phyloP scores from a whole-genome alignment of 2,329 filamentous ascomycete species.

The Torrubiella hemipterigena region DNA sequence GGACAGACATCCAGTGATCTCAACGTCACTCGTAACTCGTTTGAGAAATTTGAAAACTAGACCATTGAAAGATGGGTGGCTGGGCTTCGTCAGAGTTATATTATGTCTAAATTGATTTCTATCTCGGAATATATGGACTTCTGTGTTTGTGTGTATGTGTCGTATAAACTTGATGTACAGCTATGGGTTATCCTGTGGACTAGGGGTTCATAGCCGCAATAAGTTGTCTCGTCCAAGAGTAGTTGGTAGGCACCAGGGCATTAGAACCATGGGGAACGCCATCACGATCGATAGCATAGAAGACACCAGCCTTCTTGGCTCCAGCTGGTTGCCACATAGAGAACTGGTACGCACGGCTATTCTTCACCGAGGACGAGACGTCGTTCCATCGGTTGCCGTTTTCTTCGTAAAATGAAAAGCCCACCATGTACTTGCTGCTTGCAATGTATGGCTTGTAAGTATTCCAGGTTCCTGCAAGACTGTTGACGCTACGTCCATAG shows the following conservation, averaged over 20 bases:
- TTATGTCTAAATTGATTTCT: no score
- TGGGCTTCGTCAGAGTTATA: no score
- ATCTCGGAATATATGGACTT: no score
- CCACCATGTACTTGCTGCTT: constrained; percentile 4
- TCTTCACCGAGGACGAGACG: constrained; percentile 1
- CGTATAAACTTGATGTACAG: no score
- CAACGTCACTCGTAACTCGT: no score
- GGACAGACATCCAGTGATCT: no score
- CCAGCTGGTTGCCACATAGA: constrained; percentile 5
- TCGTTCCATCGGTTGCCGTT: constrained; percentile 2
- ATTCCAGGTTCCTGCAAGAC: constrained; percentile 2
- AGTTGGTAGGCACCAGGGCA: constrained; percentile 1
- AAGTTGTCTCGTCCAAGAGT: constrained; percentile 1
- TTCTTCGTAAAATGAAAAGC: constrained; percentile 5
- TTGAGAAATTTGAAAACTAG: no score
- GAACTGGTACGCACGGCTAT: constrained; percentile 3
- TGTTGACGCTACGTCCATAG: constrained; percentile 2
- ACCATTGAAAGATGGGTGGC: no score
- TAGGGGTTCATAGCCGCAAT: constrained; percentile 5
- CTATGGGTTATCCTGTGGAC: no score
- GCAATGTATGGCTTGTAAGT: constrained; percentile 1
- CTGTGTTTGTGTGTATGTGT: no score
- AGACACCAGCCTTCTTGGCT: constrained; percentile 3
- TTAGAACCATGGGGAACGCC: constrained; percentile 2
- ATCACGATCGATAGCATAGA: constrained; percentile 5